Evolutionary conservation across 305 asterid species (phyloP).

Genomic region (Striga hermonthica): DNA sequence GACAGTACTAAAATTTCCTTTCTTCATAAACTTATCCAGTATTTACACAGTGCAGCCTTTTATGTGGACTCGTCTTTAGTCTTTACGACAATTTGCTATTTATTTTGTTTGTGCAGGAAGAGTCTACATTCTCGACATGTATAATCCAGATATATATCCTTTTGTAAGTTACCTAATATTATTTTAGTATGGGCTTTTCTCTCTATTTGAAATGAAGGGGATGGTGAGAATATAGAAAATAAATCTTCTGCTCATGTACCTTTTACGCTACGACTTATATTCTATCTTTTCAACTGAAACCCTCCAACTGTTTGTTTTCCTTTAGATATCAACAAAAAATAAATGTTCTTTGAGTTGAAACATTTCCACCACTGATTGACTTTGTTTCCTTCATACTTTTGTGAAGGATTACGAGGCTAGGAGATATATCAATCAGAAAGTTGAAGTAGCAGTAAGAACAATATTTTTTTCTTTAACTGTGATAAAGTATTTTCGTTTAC

Average conservation of each 20-base stretch:
- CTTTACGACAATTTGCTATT: constrained; percentile 28
- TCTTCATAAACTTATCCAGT: constrained; percentile 28
- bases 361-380: background rate
- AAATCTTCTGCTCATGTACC: background rate
- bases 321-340: constrained; percentile 18
- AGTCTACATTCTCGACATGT: constrained; percentile 92
- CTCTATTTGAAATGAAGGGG: constrained; percentile 25
- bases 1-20: constrained; percentile 54
- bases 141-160: constrained; percentile 92
- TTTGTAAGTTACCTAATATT: constrained; percentile 53
- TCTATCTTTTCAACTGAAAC: background rate
- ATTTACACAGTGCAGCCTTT: constrained; percentile 4
- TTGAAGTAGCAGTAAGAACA: constrained; percentile 70
- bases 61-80: constrained; percentile 6
- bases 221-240: background rate
- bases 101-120: constrained; percentile 53
- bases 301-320: background rate
- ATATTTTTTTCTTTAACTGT: constrained; percentile 16
- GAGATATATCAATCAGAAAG: constrained; percentile 71
- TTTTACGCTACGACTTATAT: background rate
- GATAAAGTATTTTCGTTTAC: constrained; percentile 1
- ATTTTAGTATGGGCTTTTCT: constrained; percentile 15
- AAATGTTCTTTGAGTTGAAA: constrained; percentile 7
- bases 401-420: constrained; percentile 78
- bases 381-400: background rate